A percentile compares a stretch with the other conserved stretches of the same genome.
Evolutionary conservation across 2,329 filamentous ascomycete genomes (phyloP).

Genomic region (Tolypocladium capitatum): DNA sequence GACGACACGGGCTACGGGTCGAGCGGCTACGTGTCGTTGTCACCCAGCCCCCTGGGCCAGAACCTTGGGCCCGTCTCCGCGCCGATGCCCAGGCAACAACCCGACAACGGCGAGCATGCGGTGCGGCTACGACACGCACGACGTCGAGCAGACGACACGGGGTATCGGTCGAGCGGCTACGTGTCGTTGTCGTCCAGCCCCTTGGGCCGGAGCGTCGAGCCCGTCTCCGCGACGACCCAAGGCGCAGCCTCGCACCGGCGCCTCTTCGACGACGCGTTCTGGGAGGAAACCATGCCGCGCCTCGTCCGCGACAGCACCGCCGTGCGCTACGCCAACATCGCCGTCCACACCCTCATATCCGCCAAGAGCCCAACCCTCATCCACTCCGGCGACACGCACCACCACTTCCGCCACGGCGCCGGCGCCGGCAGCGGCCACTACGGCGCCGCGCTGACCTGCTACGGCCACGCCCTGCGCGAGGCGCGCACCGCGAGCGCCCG

Average conservation of each 20-base stretch:
- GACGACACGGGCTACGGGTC: neutral
- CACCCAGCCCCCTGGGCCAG: neutral
- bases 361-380: conserved; percentile 9
- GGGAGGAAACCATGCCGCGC: conserved; percentile 20
- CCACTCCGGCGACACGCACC: conserved; percentile 2
- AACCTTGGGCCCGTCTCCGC: neutral
- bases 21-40: neutral
- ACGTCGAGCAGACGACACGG: neutral
- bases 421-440: conserved; percentile 12
- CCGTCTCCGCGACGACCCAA: neutral
- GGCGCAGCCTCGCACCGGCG: conserved; percentile 2
- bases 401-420: neutral
- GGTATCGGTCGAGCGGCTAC: neutral
- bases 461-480: conserved; percentile 18
- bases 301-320: conserved; percentile 19
- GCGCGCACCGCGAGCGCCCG: conserved; percentile 9
- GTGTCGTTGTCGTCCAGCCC: neutral
- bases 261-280: conserved; percentile 21
- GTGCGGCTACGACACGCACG: neutral
- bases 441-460: conserved; percentile 17
- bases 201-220: neutral
- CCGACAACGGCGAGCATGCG: neutral
- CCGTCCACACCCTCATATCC: conserved; percentile 20
- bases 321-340: conserved; percentile 23
- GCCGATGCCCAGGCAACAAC: neutral